phyloP scores from a whole-genome alignment of 2,329 filamentous ascomycete species.

The Sphaerostilbella broomeana region DNA sequence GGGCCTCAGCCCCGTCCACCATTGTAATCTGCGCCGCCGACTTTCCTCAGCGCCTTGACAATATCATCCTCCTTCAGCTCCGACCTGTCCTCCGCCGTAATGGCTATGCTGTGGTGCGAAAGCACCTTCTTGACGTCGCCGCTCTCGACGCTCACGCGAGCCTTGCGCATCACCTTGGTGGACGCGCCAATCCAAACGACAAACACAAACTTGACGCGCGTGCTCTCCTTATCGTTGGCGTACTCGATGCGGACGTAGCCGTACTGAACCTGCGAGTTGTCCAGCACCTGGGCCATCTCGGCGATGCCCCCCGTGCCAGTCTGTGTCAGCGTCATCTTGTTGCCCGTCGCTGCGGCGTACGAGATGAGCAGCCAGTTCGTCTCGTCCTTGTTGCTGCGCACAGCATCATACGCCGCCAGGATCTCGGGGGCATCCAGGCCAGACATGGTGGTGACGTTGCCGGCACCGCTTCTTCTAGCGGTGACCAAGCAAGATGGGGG shows the following conservation, averaged over 20 bases:
- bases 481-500: conserved; percentile 12
- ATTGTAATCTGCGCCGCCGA: conserved; percentile 66
- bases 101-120: conserved; percentile 57
- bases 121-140: conserved; percentile 58
- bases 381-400: conserved; percentile 58
- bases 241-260: conserved; percentile 61
- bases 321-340: conserved; percentile 47
- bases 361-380: conserved; percentile 63
- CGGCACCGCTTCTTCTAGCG: too few species aligned
- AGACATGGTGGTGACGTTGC: too few species aligned
- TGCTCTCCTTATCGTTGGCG: conserved; percentile 64
- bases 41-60: conserved; percentile 54
- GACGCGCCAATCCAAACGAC: conserved; percentile 61
- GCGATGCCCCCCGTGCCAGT: conserved; percentile 55
- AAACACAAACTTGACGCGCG: conserved; percentile 60
- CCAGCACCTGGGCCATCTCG: conserved; percentile 51
- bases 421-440: conserved; percentile 53
- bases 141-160: conserved; percentile 60
- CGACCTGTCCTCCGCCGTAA: conserved; percentile 53
- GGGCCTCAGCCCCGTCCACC: conserved; percentile 50
- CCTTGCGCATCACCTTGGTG: conserved; percentile 64
- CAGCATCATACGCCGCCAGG: conserved; percentile 57
- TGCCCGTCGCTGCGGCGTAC: conserved; percentile 48
- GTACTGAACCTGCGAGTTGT: conserved; percentile 57
- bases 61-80: conserved; percentile 59